Evolutionary conservation across 1,139 yeast species (phyloP).

Genomic region (Sugiyamaella neomexicana): DNA sequence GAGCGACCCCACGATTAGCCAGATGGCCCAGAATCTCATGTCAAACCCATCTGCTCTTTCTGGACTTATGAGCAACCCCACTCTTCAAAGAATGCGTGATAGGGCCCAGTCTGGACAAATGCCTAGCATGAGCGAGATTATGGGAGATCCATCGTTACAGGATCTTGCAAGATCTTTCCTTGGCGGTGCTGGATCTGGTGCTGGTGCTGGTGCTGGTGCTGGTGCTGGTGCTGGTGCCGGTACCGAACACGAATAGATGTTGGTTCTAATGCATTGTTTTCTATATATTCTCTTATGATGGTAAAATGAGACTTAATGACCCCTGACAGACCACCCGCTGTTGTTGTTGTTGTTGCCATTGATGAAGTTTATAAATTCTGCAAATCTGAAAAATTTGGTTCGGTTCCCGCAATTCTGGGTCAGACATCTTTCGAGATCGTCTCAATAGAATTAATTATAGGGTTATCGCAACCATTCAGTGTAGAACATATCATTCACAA

Average conservation of each 20-base stretch:
- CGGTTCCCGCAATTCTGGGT: conserved; percentile 13
- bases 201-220: conserved; percentile 4
- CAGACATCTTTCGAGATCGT: conserved; percentile 24
- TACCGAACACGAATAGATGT: background rate
- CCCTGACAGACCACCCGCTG: background rate
- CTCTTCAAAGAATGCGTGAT: conserved; percentile 28
- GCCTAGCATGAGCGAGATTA: conserved; percentile 65
- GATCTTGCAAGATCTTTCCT: conserved; percentile 52
- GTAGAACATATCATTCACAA: conserved; percentile 25
- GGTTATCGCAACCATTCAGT: conserved; percentile 11
- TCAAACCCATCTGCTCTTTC: conserved; percentile 78
- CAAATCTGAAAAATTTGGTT: conserved; percentile 28
- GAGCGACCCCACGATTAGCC: conserved; percentile 79
- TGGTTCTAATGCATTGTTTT: background rate
- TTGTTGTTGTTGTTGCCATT: conserved; percentile 22
- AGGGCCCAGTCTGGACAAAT: conserved; percentile 37
- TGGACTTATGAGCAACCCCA: conserved; percentile 77
- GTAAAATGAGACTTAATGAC: background rate
- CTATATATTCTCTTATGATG: conserved; percentile 1
- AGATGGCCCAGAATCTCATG: conserved; percentile 94
- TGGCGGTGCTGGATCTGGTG: conserved; percentile 28
- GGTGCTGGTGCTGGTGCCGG: background rate
- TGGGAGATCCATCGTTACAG: conserved; percentile 78
- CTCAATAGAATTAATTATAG: conserved; percentile 18
- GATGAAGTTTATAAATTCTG: conserved; percentile 32